A percentile compares a stretch with the other conserved stretches of the same genome.
phyloP scores from a whole-genome alignment of 2,329 filamentous ascomycete species.

The Thielaviopsis ethacetica region DNA sequence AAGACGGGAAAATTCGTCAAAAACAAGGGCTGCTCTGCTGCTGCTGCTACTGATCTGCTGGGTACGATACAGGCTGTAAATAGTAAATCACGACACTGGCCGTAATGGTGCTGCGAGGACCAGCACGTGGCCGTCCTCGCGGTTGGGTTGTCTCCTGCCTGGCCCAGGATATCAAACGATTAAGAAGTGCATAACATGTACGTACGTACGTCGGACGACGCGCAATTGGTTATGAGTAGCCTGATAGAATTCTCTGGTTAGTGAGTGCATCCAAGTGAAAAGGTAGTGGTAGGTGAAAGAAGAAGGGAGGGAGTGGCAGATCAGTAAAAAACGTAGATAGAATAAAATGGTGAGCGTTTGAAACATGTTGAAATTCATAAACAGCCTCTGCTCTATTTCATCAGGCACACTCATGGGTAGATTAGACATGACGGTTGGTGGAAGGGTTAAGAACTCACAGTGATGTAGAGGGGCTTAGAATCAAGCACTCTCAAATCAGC shows the following conservation, averaged over 20 bases:
- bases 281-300: not conserved
- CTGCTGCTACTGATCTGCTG: constrained; percentile 2
- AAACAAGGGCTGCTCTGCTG: not conserved
- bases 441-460: constrained; percentile 10
- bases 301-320: constrained; percentile 2
- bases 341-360: constrained; percentile 12
- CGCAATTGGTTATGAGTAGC: not conserved
- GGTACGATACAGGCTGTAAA: not conserved
- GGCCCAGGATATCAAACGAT: constrained; percentile 7
- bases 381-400: constrained; percentile 29
- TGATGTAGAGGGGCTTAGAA: not conserved
- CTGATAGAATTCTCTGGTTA: constrained; percentile 6
- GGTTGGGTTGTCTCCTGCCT: constrained; percentile 7
- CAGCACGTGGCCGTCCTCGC: not conserved
- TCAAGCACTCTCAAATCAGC: not conserved
- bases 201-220: not conserved
- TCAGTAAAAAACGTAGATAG: constrained; percentile 12
- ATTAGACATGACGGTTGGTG: not conserved
- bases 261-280: not conserved
- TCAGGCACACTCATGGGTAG: constrained; percentile 19
- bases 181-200: not conserved
- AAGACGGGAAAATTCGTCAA: not conserved
- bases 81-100: not conserved
- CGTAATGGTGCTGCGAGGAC: not conserved
- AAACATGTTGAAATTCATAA: constrained; percentile 23